Percentiles rank a stretch among this genome's conserved stretches.
Evolutionary conservation across 2,329 filamentous ascomycete genomes (phyloP).

Genomic region (Talaromyces sp.): DNA sequence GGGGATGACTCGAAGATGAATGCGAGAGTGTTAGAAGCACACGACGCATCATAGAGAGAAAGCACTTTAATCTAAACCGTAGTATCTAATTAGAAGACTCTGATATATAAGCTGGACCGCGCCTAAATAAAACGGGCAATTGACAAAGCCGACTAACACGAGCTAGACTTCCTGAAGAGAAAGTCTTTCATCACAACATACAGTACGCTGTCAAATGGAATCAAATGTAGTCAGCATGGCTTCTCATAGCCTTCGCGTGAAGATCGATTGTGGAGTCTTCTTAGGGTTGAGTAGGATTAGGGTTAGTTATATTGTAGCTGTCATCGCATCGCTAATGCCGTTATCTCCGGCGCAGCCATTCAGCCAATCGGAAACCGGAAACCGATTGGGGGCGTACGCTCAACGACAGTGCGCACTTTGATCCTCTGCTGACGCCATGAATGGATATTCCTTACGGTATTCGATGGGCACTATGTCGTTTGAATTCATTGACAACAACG

Average conservation of each 20-base stretch:
- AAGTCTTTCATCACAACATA: not conserved
- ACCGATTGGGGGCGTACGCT: not conserved
- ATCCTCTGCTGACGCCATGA: not conserved
- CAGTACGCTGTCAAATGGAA: not conserved
- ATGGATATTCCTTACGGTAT: not conserved
- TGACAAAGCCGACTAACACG: too few relatives aligned
- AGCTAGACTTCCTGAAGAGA: not conserved
- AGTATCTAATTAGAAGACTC: too few relatives aligned
- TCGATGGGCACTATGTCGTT: constrained; percentile 8
- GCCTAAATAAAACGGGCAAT: too few relatives aligned
- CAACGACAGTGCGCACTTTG: not conserved
- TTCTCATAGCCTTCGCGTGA: constrained; percentile 20
- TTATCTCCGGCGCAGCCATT: not conserved
- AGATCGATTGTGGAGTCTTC: too few relatives aligned
- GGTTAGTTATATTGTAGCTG: not conserved
- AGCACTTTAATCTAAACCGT: not conserved
- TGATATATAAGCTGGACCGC: too few relatives aligned
- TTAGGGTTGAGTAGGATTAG: not conserved
- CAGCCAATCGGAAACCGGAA: not conserved
- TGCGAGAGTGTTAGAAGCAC: not conserved
- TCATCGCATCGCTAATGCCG: not conserved
- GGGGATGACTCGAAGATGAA: not conserved
- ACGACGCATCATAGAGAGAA: not conserved
- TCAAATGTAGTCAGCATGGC: constrained; percentile 17
- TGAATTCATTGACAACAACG: constrained; percentile 19